These are phyloP conservation scores for Arabidopsis lyrata DNA, from an alignment of 441 rosid genomes.

Conservation along the genomic window DNA sequence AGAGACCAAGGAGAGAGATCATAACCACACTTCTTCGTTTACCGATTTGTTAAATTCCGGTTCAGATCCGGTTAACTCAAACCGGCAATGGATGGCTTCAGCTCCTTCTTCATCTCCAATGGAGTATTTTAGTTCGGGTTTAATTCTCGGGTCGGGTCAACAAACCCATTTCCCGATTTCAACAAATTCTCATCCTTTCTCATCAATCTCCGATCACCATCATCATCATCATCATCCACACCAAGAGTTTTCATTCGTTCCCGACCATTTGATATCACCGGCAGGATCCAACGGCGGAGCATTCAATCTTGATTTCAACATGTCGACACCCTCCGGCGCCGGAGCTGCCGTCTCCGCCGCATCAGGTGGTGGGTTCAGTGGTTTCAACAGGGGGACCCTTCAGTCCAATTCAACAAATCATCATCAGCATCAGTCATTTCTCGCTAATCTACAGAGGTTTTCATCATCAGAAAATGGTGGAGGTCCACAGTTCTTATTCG, in stretches of 20 bases:
- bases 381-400: conserved; percentile 99
- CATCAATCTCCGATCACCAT: conserved; percentile 40
- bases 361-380: conserved; percentile 76
- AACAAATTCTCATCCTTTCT: conserved; percentile 48
- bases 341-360: conserved; percentile 45
- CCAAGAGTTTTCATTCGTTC: conserved; percentile 81
- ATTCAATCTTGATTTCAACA: conserved; percentile 80
- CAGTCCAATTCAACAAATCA: conserved; percentile 97
- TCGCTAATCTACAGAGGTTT: conserved; percentile 78
- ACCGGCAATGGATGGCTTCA: conserved; percentile 45
- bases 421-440: conserved; percentile 46
- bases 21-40: conserved; percentile 62
- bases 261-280: conserved; percentile 77
- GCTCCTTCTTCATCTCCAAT: conserved; percentile 49
- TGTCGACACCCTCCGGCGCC: conserved; percentile 52
- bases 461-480: conserved; percentile 59
- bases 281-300: conserved; percentile 52
- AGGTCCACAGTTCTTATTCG: conserved; percentile 74
- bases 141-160: conserved; percentile 62
- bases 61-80: conserved; percentile 42
- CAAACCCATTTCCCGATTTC: conserved; percentile 70
- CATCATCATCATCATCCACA: conserved; percentile 50
- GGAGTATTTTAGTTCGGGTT: conserved; percentile 71
- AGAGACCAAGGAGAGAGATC: conserved; percentile 69
- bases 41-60: conserved; percentile 77